Percentiles rank a stretch among this genome's conserved stretches.
phyloP scores from a whole-genome alignment of 179 eudicot genomes.

The Silene vulgaris region DNA sequence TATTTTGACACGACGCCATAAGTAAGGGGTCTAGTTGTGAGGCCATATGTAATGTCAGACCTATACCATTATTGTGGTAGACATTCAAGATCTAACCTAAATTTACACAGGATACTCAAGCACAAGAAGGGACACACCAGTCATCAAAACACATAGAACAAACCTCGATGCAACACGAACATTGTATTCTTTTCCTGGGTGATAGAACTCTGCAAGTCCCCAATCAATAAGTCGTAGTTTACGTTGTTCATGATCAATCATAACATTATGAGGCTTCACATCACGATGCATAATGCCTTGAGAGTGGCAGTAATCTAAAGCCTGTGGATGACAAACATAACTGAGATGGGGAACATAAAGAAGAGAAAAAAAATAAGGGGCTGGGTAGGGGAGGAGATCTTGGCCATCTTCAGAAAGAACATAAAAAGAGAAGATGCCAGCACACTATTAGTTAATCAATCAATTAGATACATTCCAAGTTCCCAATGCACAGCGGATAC shows the following conservation, averaged over 20 bases:
- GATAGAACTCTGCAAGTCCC: slow-evolving; percentile 96
- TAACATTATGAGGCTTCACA: slow-evolving; percentile 93
- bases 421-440: too few relatives aligned
- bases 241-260: slow-evolving; percentile 92
- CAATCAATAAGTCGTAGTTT: slow-evolving; percentile 91
- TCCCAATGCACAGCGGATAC: too few relatives aligned
- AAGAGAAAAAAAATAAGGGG: too few relatives aligned
- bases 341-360: too few relatives aligned
- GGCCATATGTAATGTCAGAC: not conserved
- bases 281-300: slow-evolving; percentile 96
- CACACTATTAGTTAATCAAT: too few relatives aligned
- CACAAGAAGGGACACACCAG: not conserved
- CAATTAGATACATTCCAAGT: too few relatives aligned
- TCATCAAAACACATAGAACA: slow-evolving; percentile 7
- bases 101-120: not conserved
- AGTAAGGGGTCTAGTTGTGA: not conserved
- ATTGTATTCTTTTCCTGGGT: slow-evolving; percentile 83
- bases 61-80: not conserved
- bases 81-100: not conserved
- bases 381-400: too few relatives aligned
- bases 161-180: slow-evolving; percentile 95
- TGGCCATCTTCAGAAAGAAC: too few relatives aligned
- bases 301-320: slow-evolving; percentile 86
- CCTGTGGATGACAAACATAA: slow-evolving; percentile 34
- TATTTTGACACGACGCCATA: too few relatives aligned